Conservation (phyloP, 192 early-diverging fungal genomes). For the Coemansia umbellata region DNA sequence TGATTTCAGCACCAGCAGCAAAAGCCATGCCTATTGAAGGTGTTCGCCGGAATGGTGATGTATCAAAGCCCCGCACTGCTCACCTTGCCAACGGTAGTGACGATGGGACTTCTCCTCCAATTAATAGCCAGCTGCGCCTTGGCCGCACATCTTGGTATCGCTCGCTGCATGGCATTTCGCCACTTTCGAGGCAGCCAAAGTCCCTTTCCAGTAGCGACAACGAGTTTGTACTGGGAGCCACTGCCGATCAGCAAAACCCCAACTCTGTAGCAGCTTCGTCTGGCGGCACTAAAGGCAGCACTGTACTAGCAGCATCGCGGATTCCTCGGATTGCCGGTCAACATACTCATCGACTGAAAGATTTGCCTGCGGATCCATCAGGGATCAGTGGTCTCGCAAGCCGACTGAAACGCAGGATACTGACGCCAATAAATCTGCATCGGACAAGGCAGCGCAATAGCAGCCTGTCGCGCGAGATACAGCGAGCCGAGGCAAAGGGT, state of each 20-base stretch:
- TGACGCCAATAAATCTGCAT: conserved; percentile 18
- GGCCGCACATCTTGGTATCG: conserved; percentile 43
- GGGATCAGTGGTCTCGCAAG: conserved; percentile 6
- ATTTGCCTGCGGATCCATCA: not conserved
- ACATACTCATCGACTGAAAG: not conserved
- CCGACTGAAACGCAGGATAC: conserved; percentile 16
- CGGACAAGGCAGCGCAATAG: conserved; percentile 1
- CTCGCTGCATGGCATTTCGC: conserved; percentile 44
- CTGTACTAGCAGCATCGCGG: not conserved
- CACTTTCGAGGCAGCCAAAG: conserved; percentile 38
- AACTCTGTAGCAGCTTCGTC: too few species aligned
- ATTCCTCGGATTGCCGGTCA: conserved; percentile 28
- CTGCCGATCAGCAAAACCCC: too few species aligned
- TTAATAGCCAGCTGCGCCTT: conserved; percentile 8
- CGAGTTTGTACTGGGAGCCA: conserved; percentile 14
- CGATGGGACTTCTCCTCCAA: not conserved
- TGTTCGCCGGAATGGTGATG: too few species aligned
- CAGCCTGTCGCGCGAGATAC: conserved; percentile 7
- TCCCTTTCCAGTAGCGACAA: conserved; percentile 42
- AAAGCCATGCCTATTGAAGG: too few species aligned
- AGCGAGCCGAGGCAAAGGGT: not conserved
- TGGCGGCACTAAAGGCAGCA: too few species aligned
- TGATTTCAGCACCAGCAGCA: not conserved
- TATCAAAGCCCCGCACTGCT: too few species aligned
- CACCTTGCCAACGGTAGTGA: too few species aligned